Evolutionary conservation across 306 rosid species (phyloP), one percentile per base, ranked within the genome.

Genomic region (Geum urbanum): DNA sequence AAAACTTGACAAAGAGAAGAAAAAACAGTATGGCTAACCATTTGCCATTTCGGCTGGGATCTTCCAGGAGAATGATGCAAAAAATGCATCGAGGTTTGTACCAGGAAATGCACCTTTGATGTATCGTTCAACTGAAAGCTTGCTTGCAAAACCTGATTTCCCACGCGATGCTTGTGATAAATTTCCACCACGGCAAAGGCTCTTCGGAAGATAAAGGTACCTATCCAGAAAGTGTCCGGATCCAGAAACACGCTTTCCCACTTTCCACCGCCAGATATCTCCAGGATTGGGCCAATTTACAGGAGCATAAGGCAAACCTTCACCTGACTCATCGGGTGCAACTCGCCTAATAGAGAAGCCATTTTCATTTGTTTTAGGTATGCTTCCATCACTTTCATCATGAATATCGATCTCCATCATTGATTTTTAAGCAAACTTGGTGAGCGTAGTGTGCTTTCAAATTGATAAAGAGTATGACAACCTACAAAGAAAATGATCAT

Each of bases 291-390:
- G 99, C 88, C 88, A 94, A 81, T 88, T 82, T 65, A 76, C 83
- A 20, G 99, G 99, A 57, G 97, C 99, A 58, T 85, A 94, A 3
- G 99, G 99, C 62, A 80, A 47, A 6, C 97, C 99, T 67, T 82
- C 86, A 20, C 99, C 99, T 15, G 80, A 45, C 19, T 48, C 79
- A 4, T 87, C 87, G 0, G 79, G 77, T 0, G 57, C 59, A 53
- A 77, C 90, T 5, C 75, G 85, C 52, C 47, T 68, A 0, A 82
- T 69, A 24, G 27, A 41, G 27, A 41, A 15, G 3, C 45, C 72
- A 54, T 35, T 77, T 18, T 57, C 79, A 41, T 74, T 70, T 51
- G 16, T 50, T 50, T 12, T 12, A 0, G 64, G 51, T 7, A 27
- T 32, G 46, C 68, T 73, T 60, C 79, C 80, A 69, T 81, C 77